Evolutionary conservation across 2,329 filamentous ascomycete species (phyloP), one percentile per base, ranked within the genome.

Genomic region (Huntiella moniliformis): DNA sequence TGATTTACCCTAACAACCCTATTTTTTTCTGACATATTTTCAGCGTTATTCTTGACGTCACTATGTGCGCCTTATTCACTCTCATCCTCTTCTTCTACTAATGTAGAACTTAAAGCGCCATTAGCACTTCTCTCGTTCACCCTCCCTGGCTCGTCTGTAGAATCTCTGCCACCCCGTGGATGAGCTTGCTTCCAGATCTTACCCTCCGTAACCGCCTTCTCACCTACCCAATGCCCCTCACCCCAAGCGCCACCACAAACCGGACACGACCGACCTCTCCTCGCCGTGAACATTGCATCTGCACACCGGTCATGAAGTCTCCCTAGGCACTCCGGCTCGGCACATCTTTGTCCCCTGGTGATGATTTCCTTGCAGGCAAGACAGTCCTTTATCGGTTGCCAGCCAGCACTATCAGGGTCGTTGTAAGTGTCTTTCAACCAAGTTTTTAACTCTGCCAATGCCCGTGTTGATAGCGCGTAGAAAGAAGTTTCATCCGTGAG

Each of bases 341-440:
- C 60, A 61, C 87, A 94, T 46, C 87, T 72, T 67, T 86, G 73
- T 1, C 87, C 86, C 52, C 81, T 65, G 1, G 88, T 98, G 36
- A 96, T 74, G 51, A 96, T 80, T 52, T 94, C 86, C 59, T 77
- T 82, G 61, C 91, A 98, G 0, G 83, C 86, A 56, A 81, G 74
- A 58, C 91, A 98, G 51, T 78, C 75, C 63, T 91, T 93, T 58
- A 98, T 82, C 51, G 77, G 75, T 57, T 84, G 72, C 67, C 72
- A 76, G 32, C 74, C 74, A 7, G 74, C 74, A 1, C 68, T 66
- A 7, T 74, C 71, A 0, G 70, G 63, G 46, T 92, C 82, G 57
- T 98, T 96, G 61, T 94, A 98, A 22, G 80, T 84, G 45, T 83
- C 82, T n/a, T 84, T 64, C 42, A 98, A 69, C 78, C 87, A 96